Base-by-base conservation (phyloP, 352 stramenopile species). In the Pythium periplocum region DNA sequence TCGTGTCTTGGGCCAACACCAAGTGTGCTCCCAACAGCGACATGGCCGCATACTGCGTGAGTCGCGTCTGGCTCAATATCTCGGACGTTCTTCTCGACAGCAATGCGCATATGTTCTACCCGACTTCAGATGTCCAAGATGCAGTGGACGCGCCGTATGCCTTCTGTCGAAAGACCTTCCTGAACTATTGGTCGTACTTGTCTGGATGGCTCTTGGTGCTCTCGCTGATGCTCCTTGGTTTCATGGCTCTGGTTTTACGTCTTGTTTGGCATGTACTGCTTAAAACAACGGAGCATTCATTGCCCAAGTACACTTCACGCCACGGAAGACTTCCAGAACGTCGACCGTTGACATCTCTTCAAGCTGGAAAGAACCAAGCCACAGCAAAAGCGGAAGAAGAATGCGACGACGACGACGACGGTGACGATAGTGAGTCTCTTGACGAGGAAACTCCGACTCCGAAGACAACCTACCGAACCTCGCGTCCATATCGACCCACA, bases 101-200 rank as follows among this genome's bases (percentile, higher is more conserved):
- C 43, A 4, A 26, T 26, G 17, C 17, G 17, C 17, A 26, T 26
- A 26, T 26, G 17, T 26, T 26, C 17, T 26, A 26, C 17, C 17
- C 17, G 17, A 26, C 17, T 26, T 26, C 17, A 26, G 17, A 26
- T 26, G 17, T 26, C 17, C 17, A 26, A 26, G 17, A 26, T 26
- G 17, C 17, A 26, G 11, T 33, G 31, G 52, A 44, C 30, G 40
- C 45, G 32, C 60, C 60, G n/a, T 68, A 68, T 55, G 49, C 33
- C n/a, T 45, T 60, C 3, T 68, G 60, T 41, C 49, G 60, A 11
- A 57, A 61, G 51, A 55, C 45, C 1, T 68, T 68, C 32, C 42
- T 68, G 12, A 60, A 49, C 40, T 68, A 68, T 46, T 68, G 60
- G 60, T 52, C 55, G 36, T 68, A 62, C 44, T 47, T 68, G 39